These are phyloP conservation scores for Sequoia sempervirens DNA, from an alignment of 75 land plant species.

Conservation along the genomic window DNA sequence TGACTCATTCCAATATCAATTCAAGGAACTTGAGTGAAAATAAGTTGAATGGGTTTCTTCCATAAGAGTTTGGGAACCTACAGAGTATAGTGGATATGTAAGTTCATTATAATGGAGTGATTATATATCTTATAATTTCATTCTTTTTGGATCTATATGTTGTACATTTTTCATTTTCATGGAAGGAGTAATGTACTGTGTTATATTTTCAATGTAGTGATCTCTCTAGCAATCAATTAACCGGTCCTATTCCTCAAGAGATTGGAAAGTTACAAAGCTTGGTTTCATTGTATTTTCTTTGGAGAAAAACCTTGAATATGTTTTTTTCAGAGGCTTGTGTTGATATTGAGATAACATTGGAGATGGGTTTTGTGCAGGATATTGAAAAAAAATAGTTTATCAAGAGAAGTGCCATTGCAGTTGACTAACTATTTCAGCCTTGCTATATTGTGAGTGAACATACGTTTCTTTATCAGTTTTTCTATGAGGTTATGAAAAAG, in stretches of 20 bases:
- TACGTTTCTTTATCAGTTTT: background rate
- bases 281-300: constrained; percentile 55
- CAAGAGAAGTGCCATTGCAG: constrained; percentile 63
- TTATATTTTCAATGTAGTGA: constrained; percentile 40
- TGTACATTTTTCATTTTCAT: background rate
- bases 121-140: background rate
- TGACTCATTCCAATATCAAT: background rate
- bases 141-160: background rate
- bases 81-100: constrained; percentile 86
- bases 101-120: constrained; percentile 6
- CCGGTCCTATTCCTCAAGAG: constrained; percentile 78
- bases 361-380: constrained; percentile 37
- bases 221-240: constrained; percentile 66
- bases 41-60: constrained; percentile 58
- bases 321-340: background rate
- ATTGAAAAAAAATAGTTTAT: constrained; percentile 63
- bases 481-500: background rate
- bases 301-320: background rate
- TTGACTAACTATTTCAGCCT: constrained; percentile 78
- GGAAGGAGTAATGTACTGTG: background rate
- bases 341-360: background rate
- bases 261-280: constrained; percentile 81
- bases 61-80: constrained; percentile 81
- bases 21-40: constrained; percentile 78
- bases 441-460: constrained; percentile 47